Conservation (phyloP, 192 early-diverging fungal species). For the Endogone sp. region DNA sequence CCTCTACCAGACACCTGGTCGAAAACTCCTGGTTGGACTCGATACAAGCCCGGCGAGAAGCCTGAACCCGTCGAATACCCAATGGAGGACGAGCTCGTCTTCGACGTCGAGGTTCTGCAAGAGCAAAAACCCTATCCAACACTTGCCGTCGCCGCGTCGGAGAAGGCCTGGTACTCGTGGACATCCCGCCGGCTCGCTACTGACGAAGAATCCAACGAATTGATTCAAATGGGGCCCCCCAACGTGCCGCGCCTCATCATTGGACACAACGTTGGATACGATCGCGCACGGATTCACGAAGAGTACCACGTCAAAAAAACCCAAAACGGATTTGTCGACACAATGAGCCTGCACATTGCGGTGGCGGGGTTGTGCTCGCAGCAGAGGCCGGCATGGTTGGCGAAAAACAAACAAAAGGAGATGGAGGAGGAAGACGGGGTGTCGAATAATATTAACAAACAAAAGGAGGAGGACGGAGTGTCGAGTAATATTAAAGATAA, state of each 20-base stretch:
- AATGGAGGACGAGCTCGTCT: slow-evolving; percentile 64
- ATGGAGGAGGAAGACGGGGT: background rate
- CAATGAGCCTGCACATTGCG: slow-evolving; percentile 90
- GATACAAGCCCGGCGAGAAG: slow-evolving; percentile 50
- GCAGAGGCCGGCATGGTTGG: slow-evolving; percentile 80
- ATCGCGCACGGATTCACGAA: slow-evolving; percentile 82
- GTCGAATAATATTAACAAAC: too few species aligned
- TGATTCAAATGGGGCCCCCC: too few species aligned
- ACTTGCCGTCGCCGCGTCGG: slow-evolving; percentile 75
- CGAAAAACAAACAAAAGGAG: slow-evolving; percentile 49
- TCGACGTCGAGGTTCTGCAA: slow-evolving; percentile 84
- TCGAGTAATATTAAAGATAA: too few species aligned
- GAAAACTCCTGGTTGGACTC: slow-evolving; percentile 72
- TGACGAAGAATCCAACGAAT: slow-evolving; percentile 33
- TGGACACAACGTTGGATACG: slow-evolving; percentile 93
- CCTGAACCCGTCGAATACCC: slow-evolving; percentile 42
- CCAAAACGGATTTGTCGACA: slow-evolving; percentile 74
- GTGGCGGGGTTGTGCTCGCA: slow-evolving; percentile 86
- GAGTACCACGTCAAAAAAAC: slow-evolving; percentile 70
- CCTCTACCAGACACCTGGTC: slow-evolving; percentile 53
- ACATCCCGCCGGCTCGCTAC: slow-evolving; percentile 71
- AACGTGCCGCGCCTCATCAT: slow-evolving; percentile 54
- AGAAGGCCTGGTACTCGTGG: slow-evolving; percentile 88
- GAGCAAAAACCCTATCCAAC: slow-evolving; percentile 68
- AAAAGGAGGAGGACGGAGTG: slow-evolving; percentile 35